These are phyloP conservation scores for Trypanosoma cruzi DNA, from an alignment of 208 protist species.

Conservation along the genomic window DNA sequence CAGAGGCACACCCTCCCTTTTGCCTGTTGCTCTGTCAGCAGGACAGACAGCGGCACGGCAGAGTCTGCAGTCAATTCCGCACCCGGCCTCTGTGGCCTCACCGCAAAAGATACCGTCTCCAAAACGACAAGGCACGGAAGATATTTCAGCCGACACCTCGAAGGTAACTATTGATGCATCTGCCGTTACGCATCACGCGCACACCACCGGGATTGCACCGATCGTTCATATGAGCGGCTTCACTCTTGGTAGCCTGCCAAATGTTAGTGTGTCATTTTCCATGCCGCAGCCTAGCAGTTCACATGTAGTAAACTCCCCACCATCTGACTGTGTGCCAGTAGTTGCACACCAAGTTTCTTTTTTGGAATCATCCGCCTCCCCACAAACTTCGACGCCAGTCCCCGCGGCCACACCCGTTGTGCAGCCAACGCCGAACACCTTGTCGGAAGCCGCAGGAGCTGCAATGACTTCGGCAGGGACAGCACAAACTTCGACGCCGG, in stretches of 20 bases:
- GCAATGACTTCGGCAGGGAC: background rate
- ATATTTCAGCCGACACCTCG: background rate
- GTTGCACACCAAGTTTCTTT: background rate
- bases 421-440: background rate
- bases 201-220: background rate
- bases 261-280: background rate
- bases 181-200: background rate
- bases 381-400: background rate
- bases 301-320: background rate
- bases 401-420: background rate
- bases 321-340: background rate
- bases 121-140: background rate
- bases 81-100: background rate
- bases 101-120: background rate
- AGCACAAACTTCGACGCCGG: background rate
- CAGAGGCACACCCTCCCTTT: background rate
- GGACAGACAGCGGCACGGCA: background rate
- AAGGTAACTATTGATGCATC: background rate
- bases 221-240: background rate
- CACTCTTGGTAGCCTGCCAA: background rate
- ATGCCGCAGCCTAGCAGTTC: background rate
- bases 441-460: background rate
- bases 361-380: background rate
- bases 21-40: background rate
- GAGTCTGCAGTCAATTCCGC: background rate